Evolutionary conservation across 352 stramenopile genomes (phyloP).

Genomic region (Globisporangium uncinulatum): DNA sequence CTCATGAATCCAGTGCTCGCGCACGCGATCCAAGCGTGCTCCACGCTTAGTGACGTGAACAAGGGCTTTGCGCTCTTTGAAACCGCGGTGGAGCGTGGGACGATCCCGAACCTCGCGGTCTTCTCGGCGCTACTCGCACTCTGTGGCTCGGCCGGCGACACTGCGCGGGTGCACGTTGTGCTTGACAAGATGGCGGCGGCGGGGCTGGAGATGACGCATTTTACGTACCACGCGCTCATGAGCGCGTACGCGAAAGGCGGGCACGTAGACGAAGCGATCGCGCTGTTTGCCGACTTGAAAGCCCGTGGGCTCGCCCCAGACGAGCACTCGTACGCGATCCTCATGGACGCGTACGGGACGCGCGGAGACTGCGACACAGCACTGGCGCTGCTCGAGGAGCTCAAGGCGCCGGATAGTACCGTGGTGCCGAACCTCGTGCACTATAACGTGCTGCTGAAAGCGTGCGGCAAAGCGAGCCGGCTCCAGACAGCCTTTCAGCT

Average conservation of each 20-base stretch:
- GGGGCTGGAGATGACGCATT: constrained; percentile 57
- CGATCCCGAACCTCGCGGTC: constrained; percentile 61
- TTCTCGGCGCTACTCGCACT: constrained; percentile 59
- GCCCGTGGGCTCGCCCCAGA: constrained; percentile 37
- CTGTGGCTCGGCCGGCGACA: constrained; percentile 37
- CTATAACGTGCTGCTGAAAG: constrained; percentile 81
- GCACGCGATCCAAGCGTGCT: constrained; percentile 56
- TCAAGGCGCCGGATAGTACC: constrained; percentile 28
- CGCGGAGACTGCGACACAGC: constrained; percentile 52
- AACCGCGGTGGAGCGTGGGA: constrained; percentile 38
- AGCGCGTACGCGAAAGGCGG: constrained; percentile 54
- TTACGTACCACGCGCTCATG: constrained; percentile 71
- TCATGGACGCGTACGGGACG: constrained; percentile 68
- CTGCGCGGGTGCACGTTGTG: constrained; percentile 36
- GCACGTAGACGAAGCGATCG: constrained; percentile 38
- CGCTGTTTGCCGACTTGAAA: constrained; percentile 56
- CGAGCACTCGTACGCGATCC: constrained; percentile 65
- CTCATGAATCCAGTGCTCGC: constrained; percentile 52
- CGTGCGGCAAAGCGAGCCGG: constrained; percentile 62
- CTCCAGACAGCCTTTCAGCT: constrained; percentile 69
- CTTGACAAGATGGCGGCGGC: constrained; percentile 49
- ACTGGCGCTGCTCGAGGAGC: constrained; percentile 42
- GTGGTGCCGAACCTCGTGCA: constrained; percentile 45
- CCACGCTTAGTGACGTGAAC: constrained; percentile 33
- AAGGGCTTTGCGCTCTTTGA: constrained; percentile 64